Conservation (phyloP, 108 stramenopile genomes). For the Nitzschia inconspicua region DNA sequence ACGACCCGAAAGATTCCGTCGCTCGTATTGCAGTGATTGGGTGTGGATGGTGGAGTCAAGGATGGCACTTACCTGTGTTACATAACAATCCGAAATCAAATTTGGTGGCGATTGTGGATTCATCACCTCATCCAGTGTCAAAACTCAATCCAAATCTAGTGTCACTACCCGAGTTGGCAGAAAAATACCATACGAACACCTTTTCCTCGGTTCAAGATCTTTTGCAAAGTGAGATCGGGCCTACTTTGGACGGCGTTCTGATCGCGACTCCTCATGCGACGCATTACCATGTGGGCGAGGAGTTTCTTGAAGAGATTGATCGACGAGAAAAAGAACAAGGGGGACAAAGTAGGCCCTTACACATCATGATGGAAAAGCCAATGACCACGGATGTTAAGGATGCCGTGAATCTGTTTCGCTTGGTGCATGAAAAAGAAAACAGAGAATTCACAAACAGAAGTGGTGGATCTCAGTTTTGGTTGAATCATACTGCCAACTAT, state of each 20-base stretch:
- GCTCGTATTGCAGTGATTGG: too few species aligned
- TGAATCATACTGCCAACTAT: slow-evolving; percentile 73
- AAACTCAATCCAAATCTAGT: slow-evolving; percentile 49
- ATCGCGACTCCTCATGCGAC: slow-evolving; percentile 66
- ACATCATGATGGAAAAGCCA: slow-evolving; percentile 76
- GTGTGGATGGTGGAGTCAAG: too few species aligned
- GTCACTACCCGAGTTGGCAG: slow-evolving; percentile 33
- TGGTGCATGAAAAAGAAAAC: slow-evolving; percentile 10
- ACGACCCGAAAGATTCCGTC: too few species aligned
- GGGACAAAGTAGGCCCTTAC: slow-evolving; percentile 35
- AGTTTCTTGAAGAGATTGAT: slow-evolving; percentile 32
- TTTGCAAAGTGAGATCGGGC: slow-evolving; percentile 25
- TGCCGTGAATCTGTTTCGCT: slow-evolving; percentile 35
- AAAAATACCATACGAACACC: slow-evolving; percentile 34
- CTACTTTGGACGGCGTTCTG: slow-evolving; percentile 54
- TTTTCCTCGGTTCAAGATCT: slow-evolving; percentile 49
- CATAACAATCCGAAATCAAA: slow-evolving; percentile 34
- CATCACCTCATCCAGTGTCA: slow-evolving; percentile 41
- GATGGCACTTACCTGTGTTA: slow-evolving; percentile 73
- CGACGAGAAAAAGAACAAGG: slow-evolving; percentile 26
- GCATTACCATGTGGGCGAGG: slow-evolving; percentile 45
- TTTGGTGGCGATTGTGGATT: slow-evolving; percentile 59
- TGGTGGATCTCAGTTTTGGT: slow-evolving; percentile 37
- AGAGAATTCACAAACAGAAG: too few species aligned
- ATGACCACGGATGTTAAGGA: slow-evolving; percentile 64